A percentile compares a stretch with the other conserved stretches of the same genome.
Evolutionary conservation across 164 flowering plant species (phyloP).

Genomic region (Houttuynia cordata): DNA sequence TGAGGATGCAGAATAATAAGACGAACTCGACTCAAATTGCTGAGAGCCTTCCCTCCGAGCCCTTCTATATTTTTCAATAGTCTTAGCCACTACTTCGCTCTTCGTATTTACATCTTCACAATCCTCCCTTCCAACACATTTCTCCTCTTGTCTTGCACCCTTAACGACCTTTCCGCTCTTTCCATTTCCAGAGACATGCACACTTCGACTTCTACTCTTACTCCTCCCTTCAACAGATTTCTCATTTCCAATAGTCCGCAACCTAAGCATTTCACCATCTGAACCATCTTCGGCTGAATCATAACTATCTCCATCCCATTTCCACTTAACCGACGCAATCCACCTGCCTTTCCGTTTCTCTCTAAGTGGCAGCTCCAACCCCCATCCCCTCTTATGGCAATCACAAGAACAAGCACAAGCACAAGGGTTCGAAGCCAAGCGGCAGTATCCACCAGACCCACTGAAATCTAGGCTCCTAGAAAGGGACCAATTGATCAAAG

Average conservation of each 20-base stretch:
- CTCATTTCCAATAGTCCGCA: conserved; percentile 49
- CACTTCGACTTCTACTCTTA: conserved; percentile 10
- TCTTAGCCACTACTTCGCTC: conserved; percentile 11
- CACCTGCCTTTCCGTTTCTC: conserved; percentile 17
- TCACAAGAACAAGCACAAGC: conserved; percentile 7
- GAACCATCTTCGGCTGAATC: conserved; percentile 19
- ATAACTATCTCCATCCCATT: conserved; percentile 16
- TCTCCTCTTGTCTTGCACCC: conserved; percentile 15
- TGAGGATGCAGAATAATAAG: conserved; percentile 50
- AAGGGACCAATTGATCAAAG: conserved; percentile 21
- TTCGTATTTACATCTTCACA: conserved; percentile 15
- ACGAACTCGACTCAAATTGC: conserved; percentile 42
- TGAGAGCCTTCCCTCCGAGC: conserved; percentile 5
- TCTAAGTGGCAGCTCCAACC: not conserved
- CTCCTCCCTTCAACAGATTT: conserved; percentile 17
- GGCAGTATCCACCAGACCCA: conserved; percentile 12
- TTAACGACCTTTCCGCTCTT: not conserved
- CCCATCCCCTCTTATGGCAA: conserved; percentile 1
- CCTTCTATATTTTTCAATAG: conserved; percentile 6
- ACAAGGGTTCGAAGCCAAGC: conserved; percentile 20
- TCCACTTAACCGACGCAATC: conserved; percentile 15
- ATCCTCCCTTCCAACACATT: conserved; percentile 13
- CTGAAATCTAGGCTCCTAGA: conserved; percentile 15
- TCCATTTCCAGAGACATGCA: conserved; percentile 6
- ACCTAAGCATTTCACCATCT: conserved; percentile 52